Percentiles rank a stretch among this genome's conserved stretches.
Conservation (phyloP, 768 basidiomycete species). For the Phylloporus sp. region DNA sequence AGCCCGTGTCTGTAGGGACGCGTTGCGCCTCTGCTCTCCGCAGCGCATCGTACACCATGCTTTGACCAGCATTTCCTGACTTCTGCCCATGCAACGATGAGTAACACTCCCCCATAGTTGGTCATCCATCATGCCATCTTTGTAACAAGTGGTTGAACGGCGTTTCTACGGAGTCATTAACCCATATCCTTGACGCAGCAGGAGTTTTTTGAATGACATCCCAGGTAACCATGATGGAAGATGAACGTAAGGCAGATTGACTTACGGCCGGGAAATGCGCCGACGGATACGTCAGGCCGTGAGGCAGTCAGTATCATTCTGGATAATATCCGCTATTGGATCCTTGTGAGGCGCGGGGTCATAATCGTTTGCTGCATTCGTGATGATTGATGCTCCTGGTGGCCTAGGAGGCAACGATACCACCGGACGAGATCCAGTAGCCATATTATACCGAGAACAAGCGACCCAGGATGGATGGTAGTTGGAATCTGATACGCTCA, state of each 20-base stretch:
- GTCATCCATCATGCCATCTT: neutral
- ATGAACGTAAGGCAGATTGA: neutral
- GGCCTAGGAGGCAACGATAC: constrained; percentile 34
- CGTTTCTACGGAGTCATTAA: constrained; percentile 8
- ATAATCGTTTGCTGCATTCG: constrained; percentile 13
- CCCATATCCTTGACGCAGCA: neutral
- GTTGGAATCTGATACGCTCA: neutral
- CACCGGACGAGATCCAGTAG: neutral
- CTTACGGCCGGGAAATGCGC: constrained; percentile 14
- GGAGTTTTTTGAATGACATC: constrained; percentile 9
- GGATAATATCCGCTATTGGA: constrained; percentile 7
- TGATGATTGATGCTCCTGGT: constrained; percentile 15
- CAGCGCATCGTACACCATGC: constrained; percentile 10
- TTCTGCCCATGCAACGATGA: constrained; percentile 2
- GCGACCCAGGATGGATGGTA: neutral
- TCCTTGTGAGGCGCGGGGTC: constrained; percentile 12
- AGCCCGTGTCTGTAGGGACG: neutral
- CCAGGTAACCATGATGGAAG: constrained; percentile 12
- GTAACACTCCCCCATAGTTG: neutral
- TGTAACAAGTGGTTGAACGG: constrained; percentile 7
- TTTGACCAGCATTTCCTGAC: neutral
- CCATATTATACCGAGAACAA: neutral
- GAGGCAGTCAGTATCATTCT: constrained; percentile 6
- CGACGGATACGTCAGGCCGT: constrained; percentile 7
- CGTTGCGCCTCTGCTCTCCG: constrained; percentile 1